Evolutionary conservation across 2,329 filamentous ascomycete genomes (phyloP).

Genomic region (Penicillium griseofulvum): DNA sequence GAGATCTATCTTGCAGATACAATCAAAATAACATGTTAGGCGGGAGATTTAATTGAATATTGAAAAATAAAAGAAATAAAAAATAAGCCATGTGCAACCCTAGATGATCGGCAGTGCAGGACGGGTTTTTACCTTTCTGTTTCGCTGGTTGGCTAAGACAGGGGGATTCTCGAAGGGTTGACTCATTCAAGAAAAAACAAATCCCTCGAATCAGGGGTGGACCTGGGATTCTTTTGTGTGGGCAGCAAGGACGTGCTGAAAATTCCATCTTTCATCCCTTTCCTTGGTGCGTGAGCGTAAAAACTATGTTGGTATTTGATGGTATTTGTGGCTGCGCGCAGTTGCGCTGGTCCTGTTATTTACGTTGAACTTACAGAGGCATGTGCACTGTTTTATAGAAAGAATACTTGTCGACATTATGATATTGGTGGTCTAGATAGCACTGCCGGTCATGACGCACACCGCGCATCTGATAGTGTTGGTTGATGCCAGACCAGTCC

Average conservation of each 20-base stretch:
- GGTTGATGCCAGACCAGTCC: constrained; percentile 10
- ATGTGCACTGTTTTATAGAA: background rate
- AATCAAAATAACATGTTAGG: background rate
- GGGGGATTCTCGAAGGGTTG: constrained; percentile 20
- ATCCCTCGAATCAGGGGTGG: constrained; percentile 18
- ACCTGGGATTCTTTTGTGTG: constrained; percentile 17
- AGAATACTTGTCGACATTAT: background rate
- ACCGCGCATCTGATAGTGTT: background rate
- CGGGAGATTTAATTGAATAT: background rate
- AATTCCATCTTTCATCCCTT: constrained; percentile 20
- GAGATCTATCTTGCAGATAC: constrained; percentile 8
- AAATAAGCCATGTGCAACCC: constrained; percentile 23
- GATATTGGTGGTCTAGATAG: background rate
- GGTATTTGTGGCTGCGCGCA: constrained; percentile 7
- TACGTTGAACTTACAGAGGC: background rate
- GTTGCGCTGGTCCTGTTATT: background rate
- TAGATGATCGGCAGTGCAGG: constrained; percentile 25
- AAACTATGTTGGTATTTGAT: constrained; percentile 6
- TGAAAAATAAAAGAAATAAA: background rate
- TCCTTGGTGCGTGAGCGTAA: constrained; percentile 25
- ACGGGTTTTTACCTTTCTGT: constrained; percentile 7
- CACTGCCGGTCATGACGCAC: constrained; percentile 1
- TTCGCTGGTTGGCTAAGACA: constrained; percentile 11
- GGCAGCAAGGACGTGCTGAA: constrained; percentile 19
- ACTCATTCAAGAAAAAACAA: constrained; percentile 16